Percentiles rank a stretch among this genome's conserved stretches.
Evolutionary conservation across 352 stramenopile genomes (phyloP).

Genomic region (Phytopythium vexans): DNA sequence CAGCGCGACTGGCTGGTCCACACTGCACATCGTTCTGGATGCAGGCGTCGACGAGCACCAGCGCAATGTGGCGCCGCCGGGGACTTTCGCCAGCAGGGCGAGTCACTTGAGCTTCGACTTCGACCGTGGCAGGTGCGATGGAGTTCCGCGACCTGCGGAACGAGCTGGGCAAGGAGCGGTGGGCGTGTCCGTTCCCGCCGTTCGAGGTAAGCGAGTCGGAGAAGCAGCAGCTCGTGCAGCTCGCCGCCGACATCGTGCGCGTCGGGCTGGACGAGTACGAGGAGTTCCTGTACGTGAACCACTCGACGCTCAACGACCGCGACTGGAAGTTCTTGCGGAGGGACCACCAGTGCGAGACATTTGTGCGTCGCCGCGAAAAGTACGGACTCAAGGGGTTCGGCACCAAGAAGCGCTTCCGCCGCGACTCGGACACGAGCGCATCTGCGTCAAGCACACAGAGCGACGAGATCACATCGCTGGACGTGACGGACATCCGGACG

Average conservation of each 20-base stretch:
- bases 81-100: too few relatives aligned
- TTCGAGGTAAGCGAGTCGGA: conserved; percentile 46
- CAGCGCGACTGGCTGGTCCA: too few relatives aligned
- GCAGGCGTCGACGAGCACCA: too few relatives aligned
- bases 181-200: conserved; percentile 6
- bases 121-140: not conserved
- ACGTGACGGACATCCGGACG: conserved; percentile 7
- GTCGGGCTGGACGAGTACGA: conserved; percentile 40
- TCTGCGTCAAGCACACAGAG: conserved; percentile 43
- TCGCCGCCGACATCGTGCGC: conserved; percentile 34
- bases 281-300: conserved; percentile 2
- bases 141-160: conserved; percentile 8
- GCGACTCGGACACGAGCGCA: conserved; percentile 15
- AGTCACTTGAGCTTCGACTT: not conserved
- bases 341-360: conserved; percentile 36
- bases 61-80: too few relatives aligned
- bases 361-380: conserved; percentile 5
- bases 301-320: conserved; percentile 22
- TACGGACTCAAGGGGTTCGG: conserved; percentile 6
- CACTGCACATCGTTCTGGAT: too few relatives aligned
- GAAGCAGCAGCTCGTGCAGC: conserved; percentile 31
- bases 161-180: conserved; percentile 6
- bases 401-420: conserved; percentile 5
- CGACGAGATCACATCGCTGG: conserved; percentile 23
- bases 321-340: conserved; percentile 72